Percentiles rank a stretch among this genome's conserved stretches.
These are phyloP conservation scores for Plasmodium gonderi DNA, from an alignment of 169 alveolate genomes.

Conservation along the genomic window DNA sequence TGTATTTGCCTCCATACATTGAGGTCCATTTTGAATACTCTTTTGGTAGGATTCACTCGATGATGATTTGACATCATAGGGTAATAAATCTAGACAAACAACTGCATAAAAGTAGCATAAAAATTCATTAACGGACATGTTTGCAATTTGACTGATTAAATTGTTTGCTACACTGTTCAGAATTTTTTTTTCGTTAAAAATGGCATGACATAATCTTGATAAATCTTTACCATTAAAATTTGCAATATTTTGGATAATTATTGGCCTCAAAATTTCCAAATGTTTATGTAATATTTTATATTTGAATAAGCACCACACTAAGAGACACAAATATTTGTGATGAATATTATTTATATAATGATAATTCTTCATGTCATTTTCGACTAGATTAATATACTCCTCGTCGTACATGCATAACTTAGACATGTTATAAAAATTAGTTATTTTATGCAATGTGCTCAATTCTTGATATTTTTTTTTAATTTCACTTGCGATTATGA, in stretches of 20 bases:
- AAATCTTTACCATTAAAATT: conserved; percentile 53
- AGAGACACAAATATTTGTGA: conserved; percentile 51
- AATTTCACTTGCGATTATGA: conserved; percentile 19
- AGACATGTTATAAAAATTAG: conserved; percentile 15
- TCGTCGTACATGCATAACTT: conserved; percentile 69
- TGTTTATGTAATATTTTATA: conserved; percentile 26
- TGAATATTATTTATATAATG: conserved; percentile 66
- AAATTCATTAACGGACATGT: conserved; percentile 38
- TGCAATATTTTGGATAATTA: conserved; percentile 16
- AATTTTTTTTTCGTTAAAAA: conserved; percentile 30
- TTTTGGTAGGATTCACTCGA: background rate
- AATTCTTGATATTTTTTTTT: conserved; percentile 31
- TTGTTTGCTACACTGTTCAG: conserved; percentile 35
- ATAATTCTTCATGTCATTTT: conserved; percentile 54
- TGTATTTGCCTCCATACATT: background rate
- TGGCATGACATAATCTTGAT: conserved; percentile 58
- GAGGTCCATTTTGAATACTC: background rate
- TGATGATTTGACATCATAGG: background rate
- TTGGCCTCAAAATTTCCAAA: conserved; percentile 18
- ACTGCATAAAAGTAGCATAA: conserved; percentile 56
- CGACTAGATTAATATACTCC: conserved; percentile 14
- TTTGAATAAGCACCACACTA: conserved; percentile 67
- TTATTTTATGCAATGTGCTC: conserved; percentile 56
- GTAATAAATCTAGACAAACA: conserved; percentile 51
- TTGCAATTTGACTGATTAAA: background rate